Base-by-base conservation (phyloP, 2,329 filamentous ascomycete genomes). In the Epichloe aotearoae region DNA sequence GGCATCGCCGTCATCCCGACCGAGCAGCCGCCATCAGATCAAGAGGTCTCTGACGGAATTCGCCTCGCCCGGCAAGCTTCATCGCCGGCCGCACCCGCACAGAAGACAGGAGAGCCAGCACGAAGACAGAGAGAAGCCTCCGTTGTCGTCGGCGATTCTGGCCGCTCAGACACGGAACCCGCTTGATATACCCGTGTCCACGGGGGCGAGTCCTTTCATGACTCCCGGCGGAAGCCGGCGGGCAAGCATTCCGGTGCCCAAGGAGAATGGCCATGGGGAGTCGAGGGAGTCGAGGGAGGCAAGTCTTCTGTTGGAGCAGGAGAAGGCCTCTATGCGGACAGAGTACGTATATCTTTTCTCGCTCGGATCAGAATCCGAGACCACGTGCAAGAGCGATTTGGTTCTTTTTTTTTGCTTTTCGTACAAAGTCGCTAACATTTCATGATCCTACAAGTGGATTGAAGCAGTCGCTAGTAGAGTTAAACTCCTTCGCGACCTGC, bases 401-500 rank as follows among this genome's bases (percentile, higher is more conserved):
- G n/a, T n/a, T n/a, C n/a, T n/a, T n/a, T 26, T 30, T 30, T 30
- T 11, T 30, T 8, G 2, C 3, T 30, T 30, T 30, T 11, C 8
- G 8, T 10, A 37, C 14, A 40, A 30, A 20, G 11, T 34, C 47
- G 45, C 45, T 50, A 33, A 50, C 23, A 12, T 42, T 26, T 3
- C 23, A n/a, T 33, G 50, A 46, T 10, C 55, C 56, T 12, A 43
- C 17, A 6, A 80, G 78, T 52, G 73, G 72, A 46, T 59, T 83
- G 19, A 72, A 70, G 55, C 73, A 73, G 50, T 73, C 76, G 4
- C 66, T 82, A 0, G 61, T 64, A 23, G 70, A 75, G 46, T 71
- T 89, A 11, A 75, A 74, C 57, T 68, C 74, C 34, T 74, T 82
- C 62, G 84, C 84, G 20, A 73, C 79, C 50, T 67, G 73, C 20